Percentiles rank a stretch among this genome's conserved stretches.
phyloP scores from a whole-genome alignment of 176 grass and related monocot species.

The Puya raimondii region DNA sequence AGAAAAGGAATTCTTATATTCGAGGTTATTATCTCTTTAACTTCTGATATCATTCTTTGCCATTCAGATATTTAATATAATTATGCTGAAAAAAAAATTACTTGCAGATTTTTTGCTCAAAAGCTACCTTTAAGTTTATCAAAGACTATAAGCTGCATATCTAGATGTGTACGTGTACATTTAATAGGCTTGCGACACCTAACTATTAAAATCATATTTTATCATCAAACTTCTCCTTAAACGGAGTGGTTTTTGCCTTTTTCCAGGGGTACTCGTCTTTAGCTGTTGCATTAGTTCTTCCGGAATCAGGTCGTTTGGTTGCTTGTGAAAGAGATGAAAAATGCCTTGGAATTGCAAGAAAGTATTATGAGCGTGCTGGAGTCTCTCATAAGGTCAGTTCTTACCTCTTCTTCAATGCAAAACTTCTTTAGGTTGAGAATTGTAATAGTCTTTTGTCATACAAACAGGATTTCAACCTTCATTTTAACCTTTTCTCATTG shows the following conservation, averaged over 20 bases:
- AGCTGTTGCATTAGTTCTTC: constrained; percentile 75
- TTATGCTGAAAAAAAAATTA: too few species aligned
- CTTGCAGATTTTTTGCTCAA: too few species aligned
- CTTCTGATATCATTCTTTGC: too few species aligned
- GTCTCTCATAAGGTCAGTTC: constrained; percentile 67
- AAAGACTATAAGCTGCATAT: neutral
- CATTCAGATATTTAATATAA: too few species aligned
- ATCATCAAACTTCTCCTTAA: neutral
- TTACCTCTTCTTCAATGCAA: neutral
- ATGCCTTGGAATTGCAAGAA: constrained; percentile 76
- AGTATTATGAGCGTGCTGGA: constrained; percentile 68
- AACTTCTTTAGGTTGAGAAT: neutral
- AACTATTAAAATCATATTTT: neutral
- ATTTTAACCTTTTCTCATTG: too few species aligned
- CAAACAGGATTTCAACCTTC: too few species aligned
- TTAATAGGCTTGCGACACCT: neutral
- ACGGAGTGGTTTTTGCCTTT: neutral
- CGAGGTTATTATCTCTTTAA: too few species aligned
- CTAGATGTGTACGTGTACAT: neutral
- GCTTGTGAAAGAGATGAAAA: constrained; percentile 88
- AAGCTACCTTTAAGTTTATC: too few species aligned
- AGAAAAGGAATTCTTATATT: too few species aligned
- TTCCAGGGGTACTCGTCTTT: constrained; percentile 87
- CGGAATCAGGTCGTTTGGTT: constrained; percentile 73
- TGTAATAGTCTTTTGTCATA: neutral